Evolutionary conservation across 805 yeast species (phyloP).

Genomic region (Zygosaccharomyces rouxii): DNA sequence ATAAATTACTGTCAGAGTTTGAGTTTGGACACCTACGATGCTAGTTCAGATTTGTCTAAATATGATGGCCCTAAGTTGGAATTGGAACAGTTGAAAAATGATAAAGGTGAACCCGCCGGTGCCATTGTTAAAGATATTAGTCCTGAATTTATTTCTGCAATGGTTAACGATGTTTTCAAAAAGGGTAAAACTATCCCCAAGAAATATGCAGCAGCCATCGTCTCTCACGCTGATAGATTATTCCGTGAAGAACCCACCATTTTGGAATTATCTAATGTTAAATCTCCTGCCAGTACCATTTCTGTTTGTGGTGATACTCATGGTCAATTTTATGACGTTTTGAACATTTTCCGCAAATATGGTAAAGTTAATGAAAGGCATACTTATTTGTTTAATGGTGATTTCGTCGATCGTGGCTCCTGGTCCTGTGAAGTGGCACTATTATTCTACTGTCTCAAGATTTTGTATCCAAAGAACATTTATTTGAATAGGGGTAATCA

Average conservation of each 20-base stretch:
- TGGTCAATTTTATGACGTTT: conserved; percentile 89
- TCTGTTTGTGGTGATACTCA: conserved; percentile 98
- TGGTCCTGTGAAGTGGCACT: conserved; percentile 98
- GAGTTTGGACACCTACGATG: conserved; percentile 29
- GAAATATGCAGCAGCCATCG: conserved; percentile 75
- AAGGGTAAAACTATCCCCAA: conserved; percentile 72
- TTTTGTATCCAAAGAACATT: conserved; percentile 64
- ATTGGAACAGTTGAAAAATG: conserved; percentile 28
- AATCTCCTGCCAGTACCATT: conserved; percentile 38
- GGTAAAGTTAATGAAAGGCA: conserved; percentile 65
- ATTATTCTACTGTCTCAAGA: conserved; percentile 68
- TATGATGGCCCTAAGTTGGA: conserved; percentile 31
- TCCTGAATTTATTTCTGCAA: conserved; percentile 51
- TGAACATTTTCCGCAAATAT: conserved; percentile 69
- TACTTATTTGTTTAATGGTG: conserved; percentile 88
- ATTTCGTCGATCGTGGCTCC: conserved; percentile 95
- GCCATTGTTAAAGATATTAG: conserved; percentile 42
- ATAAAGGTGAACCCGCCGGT: conserved; percentile 25
- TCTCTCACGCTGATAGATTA: conserved; percentile 63
- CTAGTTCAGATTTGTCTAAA: conserved; percentile 29
- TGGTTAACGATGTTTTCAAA: conserved; percentile 65
- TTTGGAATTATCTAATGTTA: conserved; percentile 54
- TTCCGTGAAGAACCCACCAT: conserved; percentile 65
- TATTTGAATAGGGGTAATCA: conserved; percentile 92
- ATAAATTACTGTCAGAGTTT: conserved; percentile 29